Evolutionary conservation across 2,329 filamentous ascomycete species (phyloP), one percentile per base, ranked within the genome.

Genomic region (Aspergillus piperis): DNA sequence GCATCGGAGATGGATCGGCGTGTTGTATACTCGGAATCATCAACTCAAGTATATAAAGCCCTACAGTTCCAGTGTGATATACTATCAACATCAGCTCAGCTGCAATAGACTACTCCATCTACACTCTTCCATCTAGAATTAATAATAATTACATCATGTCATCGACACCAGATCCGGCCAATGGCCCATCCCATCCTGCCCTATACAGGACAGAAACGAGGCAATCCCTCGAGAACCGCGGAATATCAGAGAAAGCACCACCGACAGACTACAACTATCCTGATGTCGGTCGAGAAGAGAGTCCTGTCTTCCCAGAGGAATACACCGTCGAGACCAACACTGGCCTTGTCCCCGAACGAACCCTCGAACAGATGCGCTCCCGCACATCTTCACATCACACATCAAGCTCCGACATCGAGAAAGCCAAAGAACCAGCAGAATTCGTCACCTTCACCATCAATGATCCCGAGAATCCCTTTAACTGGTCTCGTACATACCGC

Each of bases 401-500:
- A 3, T 38, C 51, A 17, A 30, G 21, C 42, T 41, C 42, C 10
- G 36, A 57, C 41, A 44, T 68, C 3, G 72, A 75, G 58, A 73
- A 75, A 41, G 65, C 61, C 19, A 52, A 61, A 7, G 59, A 63
- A 0, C n/a, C 60, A 1, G 54, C 53, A 1, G 66, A 71, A 23
- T 72, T 69, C 15, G 86, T 89, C 19, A 88, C 87, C 0, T 96
- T 92, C 68, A 83, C 81, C 2, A 82, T 86, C 2, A 77, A 85
- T 56, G 90, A 92, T 72, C 83, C 85, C 0, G 88, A 86, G 62
- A 91, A 93, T 69, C 90, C 90, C 0, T 90, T 92, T 80, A 93
- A 92, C 73, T 93, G 89, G 89, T 85, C 82, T 58, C 90, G 89
- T 70, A 77, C 76, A 1, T 88, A 81, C 75, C 92, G 91, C 75